Evolutionary conservation across 768 basidiomycete genomes (phyloP), one percentile per base, ranked within the genome.

Genomic region (Tulasnella sp.): DNA sequence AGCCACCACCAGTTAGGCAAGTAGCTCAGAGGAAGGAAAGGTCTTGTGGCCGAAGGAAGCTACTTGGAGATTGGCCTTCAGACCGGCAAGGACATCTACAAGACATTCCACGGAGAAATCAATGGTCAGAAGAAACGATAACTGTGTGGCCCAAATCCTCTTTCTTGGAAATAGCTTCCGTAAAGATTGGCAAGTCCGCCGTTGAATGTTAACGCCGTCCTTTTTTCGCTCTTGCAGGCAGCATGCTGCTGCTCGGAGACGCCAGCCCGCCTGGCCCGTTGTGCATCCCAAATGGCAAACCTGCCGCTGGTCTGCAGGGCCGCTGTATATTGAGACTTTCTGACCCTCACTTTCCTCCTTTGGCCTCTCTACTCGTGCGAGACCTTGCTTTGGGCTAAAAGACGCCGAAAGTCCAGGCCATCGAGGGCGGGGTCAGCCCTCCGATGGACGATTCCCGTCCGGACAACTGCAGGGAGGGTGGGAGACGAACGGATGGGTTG

Each of bases 381-480:
- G n/a, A 58, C 56, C n/a, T 27, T 58, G 56, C 56, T 58, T 16
- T 68, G 62, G 62, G 62, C 31, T 68, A 36, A 68, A 34, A 36
- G 62, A 68, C 31, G 34, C 62, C 31, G 62, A 68, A 68, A 36
- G 62, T 36, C 62, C 62, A 68, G 62, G 62, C 34, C 34, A 36
- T 68, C 62, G 62, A 52, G 52, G 52, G 52, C 52, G 52, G 24
- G 24, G n/a, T n/a, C 52, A 52, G 52, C 52, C n/a, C 52, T 24
- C n/a, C n/a, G 24, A 0, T 12, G 1, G 27, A 68, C n/a, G 62
- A 68, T 34, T 68, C 31, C 16, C 34, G 31, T 68, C 62, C n/a
- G 62, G 62, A 68, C 62, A 68, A 68, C 62, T 68, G 62, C 62
- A 68, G 62, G 34, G 62, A 68, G 31, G 62, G 62, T 68, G 56